Evolutionary conservation across 108 stramenopile genomes (phyloP).

Genomic region (Skeletonema potamos): DNA sequence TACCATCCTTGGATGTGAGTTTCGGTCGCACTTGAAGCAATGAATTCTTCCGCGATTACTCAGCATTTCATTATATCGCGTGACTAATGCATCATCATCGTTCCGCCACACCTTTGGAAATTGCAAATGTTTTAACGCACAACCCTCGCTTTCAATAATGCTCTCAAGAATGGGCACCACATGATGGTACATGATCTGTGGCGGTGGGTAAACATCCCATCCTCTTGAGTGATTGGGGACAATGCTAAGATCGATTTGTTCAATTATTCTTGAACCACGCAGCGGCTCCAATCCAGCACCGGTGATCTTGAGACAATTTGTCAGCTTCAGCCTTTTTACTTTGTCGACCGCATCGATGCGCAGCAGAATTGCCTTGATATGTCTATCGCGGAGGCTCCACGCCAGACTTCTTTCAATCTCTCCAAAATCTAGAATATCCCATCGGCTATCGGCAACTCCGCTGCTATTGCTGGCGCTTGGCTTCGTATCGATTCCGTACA

Average conservation of each 20-base stretch:
- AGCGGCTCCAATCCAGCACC: slow-evolving; percentile 14
- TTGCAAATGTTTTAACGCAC: neutral
- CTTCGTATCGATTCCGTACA: neutral
- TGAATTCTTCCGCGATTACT: neutral
- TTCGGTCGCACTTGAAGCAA: no score
- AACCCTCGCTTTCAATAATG: neutral
- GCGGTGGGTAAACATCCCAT: neutral
- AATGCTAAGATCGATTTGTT: slow-evolving; percentile 7
- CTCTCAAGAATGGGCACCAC: slow-evolving; percentile 9
- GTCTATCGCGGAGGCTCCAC: neutral
- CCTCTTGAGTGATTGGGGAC: neutral
- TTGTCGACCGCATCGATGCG: slow-evolving; percentile 17
- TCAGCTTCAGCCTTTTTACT: neutral
- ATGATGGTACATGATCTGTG: neutral
- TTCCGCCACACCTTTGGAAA: neutral
- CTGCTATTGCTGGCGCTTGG: neutral
- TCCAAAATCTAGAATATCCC: slow-evolving; percentile 16
- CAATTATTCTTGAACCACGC: neutral
- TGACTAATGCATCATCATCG: neutral
- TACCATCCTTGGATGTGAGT: no score
- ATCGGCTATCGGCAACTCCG: neutral
- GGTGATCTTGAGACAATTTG: slow-evolving; percentile 1
- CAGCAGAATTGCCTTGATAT: slow-evolving; percentile 4
- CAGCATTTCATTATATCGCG: neutral
- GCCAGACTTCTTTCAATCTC: slow-evolving; percentile 5